phyloP scores from a whole-genome alignment of 805 yeast genomes.

The Candida germanica region DNA sequence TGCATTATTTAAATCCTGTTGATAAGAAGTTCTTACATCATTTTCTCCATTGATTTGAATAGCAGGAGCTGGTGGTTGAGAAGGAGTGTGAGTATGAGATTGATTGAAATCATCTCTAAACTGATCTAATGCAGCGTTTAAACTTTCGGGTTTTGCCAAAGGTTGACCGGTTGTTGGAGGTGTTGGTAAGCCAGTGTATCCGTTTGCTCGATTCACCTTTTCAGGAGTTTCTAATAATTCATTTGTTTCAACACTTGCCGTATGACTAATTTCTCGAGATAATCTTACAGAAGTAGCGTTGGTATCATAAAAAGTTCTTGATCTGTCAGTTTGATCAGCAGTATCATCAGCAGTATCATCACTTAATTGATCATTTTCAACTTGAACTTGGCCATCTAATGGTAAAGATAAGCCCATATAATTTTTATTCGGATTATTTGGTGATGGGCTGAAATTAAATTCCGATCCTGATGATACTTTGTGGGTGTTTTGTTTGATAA shows the following conservation, averaged over 20 bases:
- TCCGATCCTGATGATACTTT: conserved; percentile 5
- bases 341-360: conserved; percentile 6
- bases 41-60: conserved; percentile 3
- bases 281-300: conserved; percentile 11
- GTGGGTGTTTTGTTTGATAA: conserved; percentile 7
- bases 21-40: conserved; percentile 10
- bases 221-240: conserved; percentile 14
- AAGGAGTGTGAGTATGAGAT: conserved; percentile 9
- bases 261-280: conserved; percentile 7
- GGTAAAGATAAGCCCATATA: conserved; percentile 22
- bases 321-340: conserved; percentile 2
- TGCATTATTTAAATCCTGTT: conserved; percentile 7
- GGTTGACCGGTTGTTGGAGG: conserved; percentile 5
- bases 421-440: conserved; percentile 16
- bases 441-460: conserved; percentile 17
- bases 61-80: conserved; percentile 2
- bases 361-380: conserved; percentile 1
- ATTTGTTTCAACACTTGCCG: conserved; percentile 11
- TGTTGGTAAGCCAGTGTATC: conserved; percentile 5
- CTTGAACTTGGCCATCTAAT: conserved; percentile 6
- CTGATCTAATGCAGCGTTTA: conserved; percentile 26
- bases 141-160: conserved; percentile 11
- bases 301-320: conserved; percentile 7
- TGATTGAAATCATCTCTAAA: conserved; percentile 26
- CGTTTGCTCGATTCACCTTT: conserved; percentile 1